Evolutionary conservation across 306 rosid genomes (phyloP).

Genomic region (Sechiopsis laciniata): DNA sequence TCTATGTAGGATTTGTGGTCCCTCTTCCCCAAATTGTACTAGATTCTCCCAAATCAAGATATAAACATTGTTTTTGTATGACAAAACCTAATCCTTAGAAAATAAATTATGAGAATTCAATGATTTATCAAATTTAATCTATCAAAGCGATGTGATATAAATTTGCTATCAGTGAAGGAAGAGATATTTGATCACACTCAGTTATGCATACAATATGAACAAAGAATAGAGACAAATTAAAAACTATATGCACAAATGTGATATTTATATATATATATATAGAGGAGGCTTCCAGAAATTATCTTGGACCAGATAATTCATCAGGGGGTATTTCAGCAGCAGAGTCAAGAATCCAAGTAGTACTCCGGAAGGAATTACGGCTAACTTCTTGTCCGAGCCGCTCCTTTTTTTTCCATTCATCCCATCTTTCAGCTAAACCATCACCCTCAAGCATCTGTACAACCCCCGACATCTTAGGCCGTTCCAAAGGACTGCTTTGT

Average conservation of each 20-base stretch:
- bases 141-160: slow-evolving; percentile 18
- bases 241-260: slow-evolving; percentile 24
- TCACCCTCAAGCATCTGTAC: slow-evolving; percentile 98
- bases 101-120: neutral
- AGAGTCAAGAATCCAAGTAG: slow-evolving; percentile 61
- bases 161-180: neutral
- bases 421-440: slow-evolving; percentile 86
- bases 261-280: slow-evolving; percentile 7
- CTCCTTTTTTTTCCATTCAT: slow-evolving; percentile 86
- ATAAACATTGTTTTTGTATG: neutral
- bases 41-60: too few relatives aligned
- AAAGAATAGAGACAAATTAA: neutral
- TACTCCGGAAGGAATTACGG: slow-evolving; percentile 32
- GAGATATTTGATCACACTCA: neutral
- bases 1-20: too few relatives aligned
- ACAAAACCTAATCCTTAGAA: slow-evolving; percentile 8
- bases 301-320: slow-evolving; percentile 90
- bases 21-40: too few relatives aligned
- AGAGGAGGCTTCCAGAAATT: slow-evolving; percentile 22
- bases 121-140: slow-evolving; percentile 9
- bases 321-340: slow-evolving; percentile 61
- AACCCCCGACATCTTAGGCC: slow-evolving; percentile 93
- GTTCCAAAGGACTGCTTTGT: slow-evolving; percentile 61
- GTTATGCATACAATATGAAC: neutral
- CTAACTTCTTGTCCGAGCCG: slow-evolving; percentile 51